Percentiles rank a stretch among this genome's conserved stretches.
phyloP scores from a whole-genome alignment of 148 eudicot genomes.

The Pouteria glomerata region DNA sequence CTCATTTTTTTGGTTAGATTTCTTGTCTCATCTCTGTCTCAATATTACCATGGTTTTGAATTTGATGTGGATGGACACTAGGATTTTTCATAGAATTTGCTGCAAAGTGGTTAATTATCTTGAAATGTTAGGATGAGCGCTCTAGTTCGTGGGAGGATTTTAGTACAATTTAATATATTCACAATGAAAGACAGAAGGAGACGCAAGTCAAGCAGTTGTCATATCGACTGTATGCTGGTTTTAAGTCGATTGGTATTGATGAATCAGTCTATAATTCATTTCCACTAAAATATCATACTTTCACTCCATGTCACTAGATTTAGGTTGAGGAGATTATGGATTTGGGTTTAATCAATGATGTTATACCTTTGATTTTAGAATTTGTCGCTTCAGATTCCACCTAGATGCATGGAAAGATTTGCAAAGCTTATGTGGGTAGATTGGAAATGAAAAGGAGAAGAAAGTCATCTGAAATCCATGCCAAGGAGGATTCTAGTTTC shows the following conservation, averaged over 20 bases:
- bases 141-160: background rate
- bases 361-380: background rate
- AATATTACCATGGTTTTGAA: no score
- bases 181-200: background rate
- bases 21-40: background rate
- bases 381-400: background rate
- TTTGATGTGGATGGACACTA: no score
- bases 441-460: background rate
- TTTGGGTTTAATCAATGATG: background rate
- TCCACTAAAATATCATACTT: background rate
- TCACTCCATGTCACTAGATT: background rate
- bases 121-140: background rate
- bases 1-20: background rate
- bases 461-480: background rate
- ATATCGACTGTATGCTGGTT: background rate
- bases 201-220: background rate
- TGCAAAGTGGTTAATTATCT: background rate
- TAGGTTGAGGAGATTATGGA: background rate
- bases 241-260: background rate
- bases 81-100: no score
- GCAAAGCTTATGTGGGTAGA: background rate
- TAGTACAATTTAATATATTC: background rate
- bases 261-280: background rate
- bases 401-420: background rate
- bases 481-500: background rate